Evolutionary conservation across 139 green algal genomes (phyloP).

Genomic region (Nannochloris sp.): DNA sequence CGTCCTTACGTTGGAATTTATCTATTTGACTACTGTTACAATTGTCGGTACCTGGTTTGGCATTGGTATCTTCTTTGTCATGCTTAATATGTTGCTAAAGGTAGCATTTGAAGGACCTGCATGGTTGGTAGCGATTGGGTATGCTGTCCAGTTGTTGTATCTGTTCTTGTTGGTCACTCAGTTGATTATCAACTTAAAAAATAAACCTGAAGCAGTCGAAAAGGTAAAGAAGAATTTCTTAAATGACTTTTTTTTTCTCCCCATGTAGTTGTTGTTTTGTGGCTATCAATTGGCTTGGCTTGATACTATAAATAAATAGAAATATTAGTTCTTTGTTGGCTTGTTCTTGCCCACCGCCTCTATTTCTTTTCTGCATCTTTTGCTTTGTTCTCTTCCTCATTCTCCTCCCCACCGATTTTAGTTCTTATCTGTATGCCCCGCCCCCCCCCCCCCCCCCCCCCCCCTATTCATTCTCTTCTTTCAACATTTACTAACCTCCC

Average conservation of each 20-base stretch:
- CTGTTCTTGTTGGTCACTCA: conserved; percentile 30
- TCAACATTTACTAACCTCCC: background rate
- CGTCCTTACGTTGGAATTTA: conserved; percentile 6
- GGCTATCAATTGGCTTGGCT: background rate
- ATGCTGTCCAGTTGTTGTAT: conserved; percentile 22
- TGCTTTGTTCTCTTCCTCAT: background rate
- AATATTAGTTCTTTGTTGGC: background rate
- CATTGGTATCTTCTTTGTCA: conserved; percentile 30
- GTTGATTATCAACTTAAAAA: conserved; percentile 35
- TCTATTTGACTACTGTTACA: conserved; percentile 4
- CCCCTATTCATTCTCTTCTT: background rate
- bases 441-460: background rate
- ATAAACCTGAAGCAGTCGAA: conserved; percentile 33
- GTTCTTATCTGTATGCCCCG: too few relatives aligned
- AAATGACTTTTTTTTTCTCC: background rate
- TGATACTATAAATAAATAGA: background rate
- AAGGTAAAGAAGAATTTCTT: conserved; percentile 7
- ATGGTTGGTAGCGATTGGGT: background rate
- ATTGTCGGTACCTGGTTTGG: conserved; percentile 16
- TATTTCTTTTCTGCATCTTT: too few relatives aligned
- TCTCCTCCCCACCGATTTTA: background rate
- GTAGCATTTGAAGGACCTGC: background rate
- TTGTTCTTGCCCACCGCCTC: too few relatives aligned
- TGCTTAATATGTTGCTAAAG: conserved; percentile 18
- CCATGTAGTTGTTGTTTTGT: background rate